A percentile compares a stretch with the other conserved stretches of the same genome.
phyloP scores from a whole-genome alignment of 2,329 filamentous ascomycete species.

The Trichoderma atroviride region DNA sequence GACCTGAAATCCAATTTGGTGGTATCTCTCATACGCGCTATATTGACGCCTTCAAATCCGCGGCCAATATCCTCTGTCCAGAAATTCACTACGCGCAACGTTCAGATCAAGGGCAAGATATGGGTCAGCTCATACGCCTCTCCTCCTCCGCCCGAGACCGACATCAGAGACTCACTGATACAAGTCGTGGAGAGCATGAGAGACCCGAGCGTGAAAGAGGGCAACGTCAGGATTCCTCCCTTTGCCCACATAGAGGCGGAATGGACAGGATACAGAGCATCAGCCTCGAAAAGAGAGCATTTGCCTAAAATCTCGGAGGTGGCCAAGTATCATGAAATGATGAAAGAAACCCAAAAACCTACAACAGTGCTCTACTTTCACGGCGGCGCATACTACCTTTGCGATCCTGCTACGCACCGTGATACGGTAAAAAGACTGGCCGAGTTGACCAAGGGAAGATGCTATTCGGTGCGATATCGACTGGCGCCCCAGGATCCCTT shows the following conservation, averaged over 20 bases:
- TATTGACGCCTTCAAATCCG: slow-evolving; percentile 54
- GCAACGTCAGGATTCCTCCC: slow-evolving; percentile 49
- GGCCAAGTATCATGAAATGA: slow-evolving; percentile 66
- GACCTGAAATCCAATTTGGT: slow-evolving; percentile 75
- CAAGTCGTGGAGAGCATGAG: slow-evolving; percentile 8
- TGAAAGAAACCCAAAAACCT: slow-evolving; percentile 65
- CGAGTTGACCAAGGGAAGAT: slow-evolving; percentile 66
- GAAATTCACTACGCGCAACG: slow-evolving; percentile 61
- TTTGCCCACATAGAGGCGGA: slow-evolving; percentile 66
- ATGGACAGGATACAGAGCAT: slow-evolving; percentile 72
- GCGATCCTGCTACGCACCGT: slow-evolving; percentile 71
- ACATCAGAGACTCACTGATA: slow-evolving; percentile 49
- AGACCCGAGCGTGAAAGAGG: not conserved
- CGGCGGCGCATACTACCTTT: slow-evolving; percentile 73
- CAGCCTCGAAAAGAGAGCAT: slow-evolving; percentile 51
- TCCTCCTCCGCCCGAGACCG: slow-evolving; percentile 59
- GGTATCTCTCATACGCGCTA: slow-evolving; percentile 70
- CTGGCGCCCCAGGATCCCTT: slow-evolving; percentile 76
- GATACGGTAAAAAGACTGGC: slow-evolving; percentile 61
- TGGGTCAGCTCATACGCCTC: slow-evolving; percentile 78
- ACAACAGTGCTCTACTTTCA: slow-evolving; percentile 74
- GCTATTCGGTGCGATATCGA: slow-evolving; percentile 73
- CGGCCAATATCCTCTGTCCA: slow-evolving; percentile 65
- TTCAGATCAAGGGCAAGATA: slow-evolving; percentile 73
- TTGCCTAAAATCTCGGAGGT: slow-evolving; percentile 62